phyloP scores from a whole-genome alignment of 176 grass and related monocot genomes.

The Avena atlantica region DNA sequence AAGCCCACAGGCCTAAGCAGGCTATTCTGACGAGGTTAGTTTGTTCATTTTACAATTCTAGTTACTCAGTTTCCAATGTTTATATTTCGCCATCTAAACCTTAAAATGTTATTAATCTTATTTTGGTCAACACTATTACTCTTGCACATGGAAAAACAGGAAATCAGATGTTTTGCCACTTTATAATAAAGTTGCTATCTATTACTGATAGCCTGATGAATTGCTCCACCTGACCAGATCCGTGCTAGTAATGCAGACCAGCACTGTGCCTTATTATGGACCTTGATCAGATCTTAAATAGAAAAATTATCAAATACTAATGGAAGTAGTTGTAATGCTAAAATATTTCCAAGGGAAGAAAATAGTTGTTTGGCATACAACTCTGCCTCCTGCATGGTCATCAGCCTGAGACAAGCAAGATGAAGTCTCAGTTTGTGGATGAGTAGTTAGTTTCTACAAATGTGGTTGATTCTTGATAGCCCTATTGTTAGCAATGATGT shows the following conservation, averaged over 20 bases:
- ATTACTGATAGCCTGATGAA: slow-evolving; percentile 25
- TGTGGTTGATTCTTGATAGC: slow-evolving; percentile 38
- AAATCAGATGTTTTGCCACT: slow-evolving; percentile 20
- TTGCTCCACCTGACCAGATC: slow-evolving; percentile 39
- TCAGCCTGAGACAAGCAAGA: slow-evolving; percentile 32
- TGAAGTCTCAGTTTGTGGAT: slow-evolving; percentile 43
- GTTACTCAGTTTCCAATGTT: slow-evolving; percentile 9
- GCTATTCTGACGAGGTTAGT: slow-evolving; percentile 19
- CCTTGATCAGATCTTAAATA: slow-evolving; percentile 47
- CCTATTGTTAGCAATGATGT: slow-evolving; percentile 32
- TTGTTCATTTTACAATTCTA: not conserved
- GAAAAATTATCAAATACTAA: not conserved
- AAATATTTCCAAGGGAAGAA: slow-evolving; percentile 37
- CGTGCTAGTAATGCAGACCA: slow-evolving; percentile 52
- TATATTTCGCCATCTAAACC: slow-evolving; percentile 31
- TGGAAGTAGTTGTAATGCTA: slow-evolving; percentile 14
- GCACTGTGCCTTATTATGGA: slow-evolving; percentile 35
- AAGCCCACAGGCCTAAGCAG: not conserved
- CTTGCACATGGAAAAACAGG: slow-evolving; percentile 41
- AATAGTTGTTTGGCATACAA: slow-evolving; percentile 51
- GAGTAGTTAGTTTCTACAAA: slow-evolving; percentile 48
- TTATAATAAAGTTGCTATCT: slow-evolving; percentile 41
- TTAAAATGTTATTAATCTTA: slow-evolving; percentile 19
- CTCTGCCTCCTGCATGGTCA: slow-evolving; percentile 24
- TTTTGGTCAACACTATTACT: slow-evolving; percentile 13